A percentile compares a stretch with the other conserved stretches of the same genome.
Conservation (phyloP, 225 moss, liverwort and hornwort genomes). For the Thuidium tamariscinum region DNA sequence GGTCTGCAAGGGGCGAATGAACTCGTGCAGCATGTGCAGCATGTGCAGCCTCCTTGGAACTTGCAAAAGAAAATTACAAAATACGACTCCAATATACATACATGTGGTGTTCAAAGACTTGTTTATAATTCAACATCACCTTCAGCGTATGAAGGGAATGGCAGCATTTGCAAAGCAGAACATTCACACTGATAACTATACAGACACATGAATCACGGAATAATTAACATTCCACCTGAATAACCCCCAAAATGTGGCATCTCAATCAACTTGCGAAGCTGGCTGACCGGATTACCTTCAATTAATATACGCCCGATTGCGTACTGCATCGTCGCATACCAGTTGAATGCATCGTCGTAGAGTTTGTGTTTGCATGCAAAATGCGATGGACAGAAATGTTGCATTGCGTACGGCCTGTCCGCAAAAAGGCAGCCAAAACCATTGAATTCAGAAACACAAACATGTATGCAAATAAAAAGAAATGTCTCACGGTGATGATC, state of each 20-base stretch:
- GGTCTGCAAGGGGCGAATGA: not conserved
- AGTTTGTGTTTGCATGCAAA: not conserved
- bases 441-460: too few relatives aligned
- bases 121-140: too few relatives aligned
- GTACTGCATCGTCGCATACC: too few relatives aligned
- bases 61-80: too few relatives aligned
- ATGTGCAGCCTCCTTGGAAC: not conserved
- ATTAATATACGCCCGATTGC: not conserved
- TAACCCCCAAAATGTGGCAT: not conserved
- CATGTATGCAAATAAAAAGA: not conserved
- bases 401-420: too few relatives aligned
- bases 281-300: too few relatives aligned
- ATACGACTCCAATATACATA: not conserved
- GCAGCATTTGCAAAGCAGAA: not conserved
- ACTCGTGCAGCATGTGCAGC: not conserved
- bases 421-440: not conserved
- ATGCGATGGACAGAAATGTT: not conserved
- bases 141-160: too few relatives aligned
- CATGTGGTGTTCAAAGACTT: not conserved
- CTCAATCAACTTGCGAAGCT: not conserved
- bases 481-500: too few relatives aligned
- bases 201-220: not conserved
- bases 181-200: not conserved
- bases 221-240: not conserved
- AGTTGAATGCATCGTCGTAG: too few relatives aligned